Base-by-base conservation (phyloP, 139 green algal genomes). In the Asterochloris erici region DNA sequence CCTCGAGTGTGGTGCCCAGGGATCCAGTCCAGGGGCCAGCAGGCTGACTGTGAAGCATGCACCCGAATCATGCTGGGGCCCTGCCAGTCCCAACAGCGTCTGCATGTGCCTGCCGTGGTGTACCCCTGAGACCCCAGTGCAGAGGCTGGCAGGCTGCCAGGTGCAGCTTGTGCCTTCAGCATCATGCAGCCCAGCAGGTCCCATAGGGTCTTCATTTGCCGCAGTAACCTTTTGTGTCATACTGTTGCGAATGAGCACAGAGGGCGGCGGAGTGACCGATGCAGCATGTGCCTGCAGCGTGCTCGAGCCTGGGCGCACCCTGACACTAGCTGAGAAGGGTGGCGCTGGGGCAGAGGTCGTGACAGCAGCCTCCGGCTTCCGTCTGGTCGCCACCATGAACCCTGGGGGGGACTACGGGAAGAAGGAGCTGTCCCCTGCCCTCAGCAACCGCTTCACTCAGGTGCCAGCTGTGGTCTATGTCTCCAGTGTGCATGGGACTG, bases 351-450 rank as follows among this genome's bases (percentile, higher is more conserved):
- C 87, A 24, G 91, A 97, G 89, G 82, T 97, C 47, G 74, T 99
- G 16, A 81, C 92, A 0, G 97, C 93, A 9, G 90, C 94, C 63
- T 84, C 87, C 1, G 88, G 90, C 68, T 99, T 99, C 89, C 87
- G 90, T 17, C 63, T 99, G 29, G 79, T 99, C 19, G 96, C 93
- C 63, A 99, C 97, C 74, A 99, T 99, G 97, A 99, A 99, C 88
- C 97, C 97, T 13, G 96, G 96, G 83, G 88, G 94, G 62, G 94
- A 97, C 83, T 98, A 95, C 81, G 96, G 96, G 79, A 99, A 99
- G 92, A 97, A 97, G 85, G 97, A 99, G 92, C 93, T 99, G 61
- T 98, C 92, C 14, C 97, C 97, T 10, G 97, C 97, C 14, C 91
- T 99, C 15, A 88, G 88, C 82, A 99, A 99, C 89, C 91, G 96